Conservation (phyloP, 306 rosid species). For the Begonia loranthoides region DNA sequence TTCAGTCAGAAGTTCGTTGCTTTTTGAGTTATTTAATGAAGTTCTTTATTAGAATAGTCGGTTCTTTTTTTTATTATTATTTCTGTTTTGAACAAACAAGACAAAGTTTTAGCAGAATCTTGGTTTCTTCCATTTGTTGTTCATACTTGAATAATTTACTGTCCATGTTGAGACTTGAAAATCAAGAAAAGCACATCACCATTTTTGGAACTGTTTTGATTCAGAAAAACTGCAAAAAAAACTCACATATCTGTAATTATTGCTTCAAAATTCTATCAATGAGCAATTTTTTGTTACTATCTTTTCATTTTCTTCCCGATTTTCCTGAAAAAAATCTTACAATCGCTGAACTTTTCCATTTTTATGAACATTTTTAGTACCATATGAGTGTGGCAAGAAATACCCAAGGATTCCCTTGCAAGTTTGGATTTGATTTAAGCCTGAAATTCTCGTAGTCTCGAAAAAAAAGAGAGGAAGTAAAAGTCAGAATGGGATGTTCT, state of each 20-base stretch:
- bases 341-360: conserved; percentile 7
- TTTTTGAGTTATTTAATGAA: neutral
- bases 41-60: neutral
- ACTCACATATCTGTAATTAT: conserved; percentile 2
- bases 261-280: neutral
- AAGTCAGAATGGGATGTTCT: conserved; percentile 80
- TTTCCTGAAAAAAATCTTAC: conserved; percentile 2
- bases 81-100: conserved; percentile 12
- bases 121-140: conserved; percentile 19
- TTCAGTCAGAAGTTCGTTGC: neutral
- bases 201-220: conserved; percentile 8
- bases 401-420: conserved; percentile 24
- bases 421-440: conserved; percentile 38
- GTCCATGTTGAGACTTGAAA: conserved; percentile 26
- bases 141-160: conserved; percentile 11
- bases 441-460: conserved; percentile 36
- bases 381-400: conserved; percentile 53
- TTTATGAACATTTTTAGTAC: neutral
- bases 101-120: conserved; percentile 29
- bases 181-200: conserved; percentile 50
- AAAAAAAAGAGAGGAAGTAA: conserved; percentile 7
- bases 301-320: neutral
- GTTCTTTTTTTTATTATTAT: neutral
- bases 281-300: conserved; percentile 1
- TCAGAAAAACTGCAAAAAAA: conserved; percentile 3